Percentiles rank a stretch among this genome's conserved stretches.
Evolutionary conservation across 1,139 yeast genomes (phyloP).

Genomic region (Scheffersomyces cryptocercus): DNA sequence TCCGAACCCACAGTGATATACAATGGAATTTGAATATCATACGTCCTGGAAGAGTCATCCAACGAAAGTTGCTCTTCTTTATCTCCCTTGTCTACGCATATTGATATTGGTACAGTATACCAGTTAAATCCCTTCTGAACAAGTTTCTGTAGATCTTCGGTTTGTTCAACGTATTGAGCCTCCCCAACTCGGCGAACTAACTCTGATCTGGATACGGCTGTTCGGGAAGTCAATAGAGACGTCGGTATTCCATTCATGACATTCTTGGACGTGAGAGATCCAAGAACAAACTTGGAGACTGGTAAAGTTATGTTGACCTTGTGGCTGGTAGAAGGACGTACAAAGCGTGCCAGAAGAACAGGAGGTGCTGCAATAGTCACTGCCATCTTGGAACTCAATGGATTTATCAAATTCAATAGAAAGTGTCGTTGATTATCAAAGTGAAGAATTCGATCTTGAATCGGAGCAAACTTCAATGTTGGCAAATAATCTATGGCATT

Average conservation of each 20-base stretch:
- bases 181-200: conserved; percentile 28
- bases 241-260: conserved; percentile 34
- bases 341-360: conserved; percentile 12
- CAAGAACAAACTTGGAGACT: conserved; percentile 20
- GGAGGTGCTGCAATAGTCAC: conserved; percentile 19
- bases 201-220: conserved; percentile 34
- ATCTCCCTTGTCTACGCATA: conserved; percentile 10
- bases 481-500: conserved; percentile 41
- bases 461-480: conserved; percentile 14
- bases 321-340: conserved; percentile 9
- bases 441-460: conserved; percentile 7
- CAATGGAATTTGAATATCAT: conserved; percentile 26
- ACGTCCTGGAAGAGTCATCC: neutral
- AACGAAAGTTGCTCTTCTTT: neutral
- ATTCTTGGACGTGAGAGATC: conserved; percentile 14
- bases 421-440: conserved; percentile 17
- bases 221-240: conserved; percentile 28
- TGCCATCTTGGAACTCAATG: conserved; percentile 16
- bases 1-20: conserved; percentile 26
- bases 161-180: conserved; percentile 12
- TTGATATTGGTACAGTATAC: conserved; percentile 33
- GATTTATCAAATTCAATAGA: conserved; percentile 33
- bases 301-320: conserved; percentile 26
- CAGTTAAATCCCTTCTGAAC: conserved; percentile 34
- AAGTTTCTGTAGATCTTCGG: conserved; percentile 14